Percentiles rank a stretch among this genome's conserved stretches.
Evolutionary conservation across 495 filamentous ascomycete species (phyloP).

Genomic region (Amniculicola lignicola): DNA sequence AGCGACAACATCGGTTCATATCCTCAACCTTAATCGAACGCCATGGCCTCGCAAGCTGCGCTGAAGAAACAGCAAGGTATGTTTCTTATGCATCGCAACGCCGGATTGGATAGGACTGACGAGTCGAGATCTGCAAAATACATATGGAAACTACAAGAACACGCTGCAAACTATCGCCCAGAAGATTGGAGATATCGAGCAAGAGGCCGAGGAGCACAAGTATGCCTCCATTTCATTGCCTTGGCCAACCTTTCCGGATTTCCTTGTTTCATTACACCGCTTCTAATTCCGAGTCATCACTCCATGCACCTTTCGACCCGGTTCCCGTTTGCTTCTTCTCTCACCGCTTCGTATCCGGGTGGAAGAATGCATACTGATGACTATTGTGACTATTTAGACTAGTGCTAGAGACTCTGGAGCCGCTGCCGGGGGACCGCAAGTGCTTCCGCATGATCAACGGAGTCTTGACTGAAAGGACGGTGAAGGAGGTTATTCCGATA

Average conservation of each 20-base stretch:
- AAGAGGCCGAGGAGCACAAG: constrained; percentile 98
- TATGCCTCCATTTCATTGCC: constrained; percentile 45
- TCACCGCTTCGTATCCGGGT: constrained; percentile 22
- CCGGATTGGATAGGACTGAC: too few species aligned
- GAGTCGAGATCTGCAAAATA: constrained; percentile 76
- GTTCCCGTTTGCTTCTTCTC: constrained; percentile 7
- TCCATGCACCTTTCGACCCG: constrained; percentile 3
- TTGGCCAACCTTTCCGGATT: neutral
- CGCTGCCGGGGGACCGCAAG: constrained; percentile 80
- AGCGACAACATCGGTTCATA: neutral
- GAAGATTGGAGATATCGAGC: constrained; percentile 96
- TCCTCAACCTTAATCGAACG: neutral
- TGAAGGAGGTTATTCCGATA: constrained; percentile 84
- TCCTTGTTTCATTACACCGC: constrained; percentile 23
- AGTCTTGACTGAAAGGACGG: constrained; percentile 88
- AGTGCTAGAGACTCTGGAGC: constrained; percentile 88
- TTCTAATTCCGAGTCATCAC: constrained; percentile 19
- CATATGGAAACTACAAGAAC: constrained; percentile 95
- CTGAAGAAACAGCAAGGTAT: constrained; percentile 65
- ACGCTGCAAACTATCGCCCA: constrained; percentile 87
- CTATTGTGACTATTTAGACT: constrained; percentile 57
- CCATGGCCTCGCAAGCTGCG: constrained; percentile 26
- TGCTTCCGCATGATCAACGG: constrained; percentile 99
- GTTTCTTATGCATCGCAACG: constrained; percentile 17
- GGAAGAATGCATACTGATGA: too few species aligned